phyloP scores from a whole-genome alignment of 1,284 basidiomycete genomes.

The Malassezia sympodialis region DNA sequence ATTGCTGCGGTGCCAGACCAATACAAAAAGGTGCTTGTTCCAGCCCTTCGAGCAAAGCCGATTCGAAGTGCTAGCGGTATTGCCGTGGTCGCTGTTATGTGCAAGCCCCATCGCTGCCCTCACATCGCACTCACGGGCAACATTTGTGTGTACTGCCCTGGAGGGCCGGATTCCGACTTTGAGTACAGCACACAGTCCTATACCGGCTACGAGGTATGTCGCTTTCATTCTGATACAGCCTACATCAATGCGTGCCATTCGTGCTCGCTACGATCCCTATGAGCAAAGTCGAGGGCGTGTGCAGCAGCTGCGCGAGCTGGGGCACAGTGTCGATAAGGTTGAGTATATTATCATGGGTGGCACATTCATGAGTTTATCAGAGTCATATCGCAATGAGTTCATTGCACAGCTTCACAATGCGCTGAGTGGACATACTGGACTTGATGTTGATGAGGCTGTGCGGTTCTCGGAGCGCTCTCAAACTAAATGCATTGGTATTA shows the following conservation, averaged over 20 bases:
- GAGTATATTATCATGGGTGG: slow-evolving; percentile 99
- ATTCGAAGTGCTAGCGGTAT: slow-evolving; percentile 96
- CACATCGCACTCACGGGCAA: slow-evolving; percentile 99
- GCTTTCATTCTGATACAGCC: slow-evolving; percentile 53
- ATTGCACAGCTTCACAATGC: slow-evolving; percentile 96
- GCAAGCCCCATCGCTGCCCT: slow-evolving; percentile 97
- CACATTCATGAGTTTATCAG: slow-evolving; percentile 98
- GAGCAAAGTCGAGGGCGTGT: slow-evolving; percentile 91
- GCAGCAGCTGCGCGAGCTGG: slow-evolving; percentile 84
- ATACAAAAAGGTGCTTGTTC: slow-evolving; percentile 80
- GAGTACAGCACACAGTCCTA: slow-evolving; percentile 97
- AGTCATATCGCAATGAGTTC: slow-evolving; percentile 86
- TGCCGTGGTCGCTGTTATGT: slow-evolving; percentile 99
- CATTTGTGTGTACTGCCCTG: slow-evolving; percentile 99
- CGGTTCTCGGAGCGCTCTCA: slow-evolving; percentile 92
- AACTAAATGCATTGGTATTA: slow-evolving; percentile 97
- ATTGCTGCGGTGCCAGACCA: slow-evolving; percentile 97
- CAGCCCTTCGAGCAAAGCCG: slow-evolving; percentile 83
- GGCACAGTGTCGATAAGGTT: slow-evolving; percentile 95
- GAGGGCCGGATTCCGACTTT: slow-evolving; percentile 97
- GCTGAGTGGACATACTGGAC: slow-evolving; percentile 80
- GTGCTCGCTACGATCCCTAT: slow-evolving; percentile 95
- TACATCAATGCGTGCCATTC: slow-evolving; percentile 96
- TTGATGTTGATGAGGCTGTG: slow-evolving; percentile 93
- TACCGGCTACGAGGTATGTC: slow-evolving; percentile 63